These are phyloP conservation scores for Tulasnella sp. DNA, from an alignment of 768 basidiomycete species.

Conservation along the genomic window DNA sequence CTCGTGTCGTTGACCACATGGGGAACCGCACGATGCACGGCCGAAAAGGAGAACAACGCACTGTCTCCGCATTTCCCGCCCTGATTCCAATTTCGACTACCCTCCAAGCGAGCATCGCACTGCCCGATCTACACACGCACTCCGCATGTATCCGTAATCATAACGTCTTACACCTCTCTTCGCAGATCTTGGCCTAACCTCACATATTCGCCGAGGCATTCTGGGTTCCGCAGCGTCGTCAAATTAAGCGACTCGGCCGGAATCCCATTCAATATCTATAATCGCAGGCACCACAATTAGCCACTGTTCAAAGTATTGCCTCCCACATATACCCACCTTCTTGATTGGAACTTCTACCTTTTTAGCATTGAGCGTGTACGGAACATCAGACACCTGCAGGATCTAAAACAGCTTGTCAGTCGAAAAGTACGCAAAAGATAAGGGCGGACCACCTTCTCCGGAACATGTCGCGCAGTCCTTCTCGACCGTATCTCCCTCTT, in stretches of 20 bases:
- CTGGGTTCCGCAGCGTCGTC: slow-evolving; percentile 60
- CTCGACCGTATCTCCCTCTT: slow-evolving; percentile 47
- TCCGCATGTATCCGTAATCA: too few relatives aligned
- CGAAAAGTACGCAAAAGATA: background rate
- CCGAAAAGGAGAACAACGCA: too few relatives aligned
- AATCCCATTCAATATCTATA: slow-evolving; percentile 66
- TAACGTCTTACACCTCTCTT: slow-evolving; percentile 35
- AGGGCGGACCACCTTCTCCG: slow-evolving; percentile 38
- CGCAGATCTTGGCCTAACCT: slow-evolving; percentile 36
- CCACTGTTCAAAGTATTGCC: background rate
- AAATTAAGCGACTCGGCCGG: slow-evolving; percentile 54
- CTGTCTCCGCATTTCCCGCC: too few relatives aligned
- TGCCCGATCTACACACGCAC: too few relatives aligned
- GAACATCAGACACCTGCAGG: slow-evolving; percentile 55
- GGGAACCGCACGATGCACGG: too few relatives aligned
- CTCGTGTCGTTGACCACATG: too few relatives aligned
- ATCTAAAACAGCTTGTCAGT: slow-evolving; percentile 36
- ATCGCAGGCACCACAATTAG: slow-evolving; percentile 16
- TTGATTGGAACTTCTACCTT: slow-evolving; percentile 68
- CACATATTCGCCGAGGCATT: slow-evolving; percentile 50
- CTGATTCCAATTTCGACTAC: too few relatives aligned
- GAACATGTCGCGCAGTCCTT: slow-evolving; percentile 65
- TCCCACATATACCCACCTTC: slow-evolving; percentile 37
- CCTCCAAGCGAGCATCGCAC: too few relatives aligned
- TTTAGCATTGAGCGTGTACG: slow-evolving; percentile 72